phyloP scores from a whole-genome alignment of 306 rosid species.

The Dalbergia oliveri region DNA sequence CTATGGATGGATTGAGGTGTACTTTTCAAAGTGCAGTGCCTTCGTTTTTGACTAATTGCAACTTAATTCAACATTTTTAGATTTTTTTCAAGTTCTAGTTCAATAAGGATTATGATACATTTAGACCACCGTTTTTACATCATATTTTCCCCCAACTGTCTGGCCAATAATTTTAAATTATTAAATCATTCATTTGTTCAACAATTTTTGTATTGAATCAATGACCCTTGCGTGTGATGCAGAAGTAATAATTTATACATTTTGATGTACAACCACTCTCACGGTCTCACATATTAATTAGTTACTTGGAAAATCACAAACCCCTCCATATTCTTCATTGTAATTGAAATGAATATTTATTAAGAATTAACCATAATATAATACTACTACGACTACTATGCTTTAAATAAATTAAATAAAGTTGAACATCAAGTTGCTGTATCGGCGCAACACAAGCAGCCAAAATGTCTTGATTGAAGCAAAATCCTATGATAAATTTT shows the following conservation, averaged over 20 bases:
- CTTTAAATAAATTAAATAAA: too few relatives aligned
- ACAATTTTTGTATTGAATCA: neutral
- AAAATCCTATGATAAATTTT: too few relatives aligned
- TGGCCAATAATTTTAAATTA: neutral
- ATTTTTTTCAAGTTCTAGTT: neutral
- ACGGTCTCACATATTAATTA: too few relatives aligned
- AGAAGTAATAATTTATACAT: neutral
- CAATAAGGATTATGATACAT: neutral
- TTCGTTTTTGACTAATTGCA: too few relatives aligned
- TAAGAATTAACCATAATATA: neutral
- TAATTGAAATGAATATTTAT: neutral
- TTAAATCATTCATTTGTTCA: neutral
- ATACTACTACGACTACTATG: neutral
- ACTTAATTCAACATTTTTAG: too few relatives aligned
- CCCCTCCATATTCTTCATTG: neutral
- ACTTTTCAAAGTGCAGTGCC: too few relatives aligned
- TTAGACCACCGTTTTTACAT: neutral
- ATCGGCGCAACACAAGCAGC: too few relatives aligned
- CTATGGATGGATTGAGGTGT: too few relatives aligned
- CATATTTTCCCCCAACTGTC: neutral
- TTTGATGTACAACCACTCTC: too few relatives aligned
- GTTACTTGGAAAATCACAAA: too few relatives aligned
- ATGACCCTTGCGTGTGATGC: neutral
- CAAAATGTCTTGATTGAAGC: too few relatives aligned
- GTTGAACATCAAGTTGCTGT: too few relatives aligned